phyloP scores from a whole-genome alignment of 2,329 filamentous ascomycete genomes.

The Paecilomyces sp. region DNA sequence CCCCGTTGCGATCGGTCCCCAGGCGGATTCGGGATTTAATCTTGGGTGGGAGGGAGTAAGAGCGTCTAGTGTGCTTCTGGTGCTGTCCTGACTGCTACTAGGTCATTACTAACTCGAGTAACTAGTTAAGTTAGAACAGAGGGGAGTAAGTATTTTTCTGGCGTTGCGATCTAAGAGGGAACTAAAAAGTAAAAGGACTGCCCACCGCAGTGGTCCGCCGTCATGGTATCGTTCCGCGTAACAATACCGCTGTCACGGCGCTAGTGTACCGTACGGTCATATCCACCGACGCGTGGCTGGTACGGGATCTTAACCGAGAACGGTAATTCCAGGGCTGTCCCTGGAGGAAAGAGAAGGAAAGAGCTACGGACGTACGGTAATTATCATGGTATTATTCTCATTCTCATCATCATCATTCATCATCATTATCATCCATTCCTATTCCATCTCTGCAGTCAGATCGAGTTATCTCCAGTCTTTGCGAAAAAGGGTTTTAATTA shows the following conservation, averaged over 20 bases:
- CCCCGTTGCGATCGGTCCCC: not conserved
- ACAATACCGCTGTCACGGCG: not conserved
- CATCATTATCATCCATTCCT: not conserved
- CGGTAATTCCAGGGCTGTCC: not conserved
- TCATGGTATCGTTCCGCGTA: not conserved
- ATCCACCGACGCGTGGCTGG: not conserved
- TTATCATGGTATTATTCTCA: no score
- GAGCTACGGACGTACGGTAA: not conserved
- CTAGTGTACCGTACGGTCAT: not conserved
- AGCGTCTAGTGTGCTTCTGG: not conserved
- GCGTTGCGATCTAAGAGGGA: not conserved
- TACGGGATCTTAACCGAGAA: not conserved
- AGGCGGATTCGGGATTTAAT: not conserved
- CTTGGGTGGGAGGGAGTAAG: no score
- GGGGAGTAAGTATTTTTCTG: not conserved
- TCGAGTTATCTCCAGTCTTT: not conserved
- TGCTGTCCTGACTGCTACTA: not conserved
- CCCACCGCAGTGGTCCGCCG: not conserved
- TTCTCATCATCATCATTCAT: not conserved
- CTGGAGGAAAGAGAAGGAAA: not conserved
- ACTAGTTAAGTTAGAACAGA: no score
- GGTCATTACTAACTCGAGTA: not conserved
- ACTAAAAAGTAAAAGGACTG: not conserved
- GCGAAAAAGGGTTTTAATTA: no score
- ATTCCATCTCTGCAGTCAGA: not conserved